Percentiles rank a stretch among this genome's conserved stretches.
Evolutionary conservation across 2,329 filamentous ascomycete species (phyloP).

Genomic region (Colletotrichum echinochloae): DNA sequence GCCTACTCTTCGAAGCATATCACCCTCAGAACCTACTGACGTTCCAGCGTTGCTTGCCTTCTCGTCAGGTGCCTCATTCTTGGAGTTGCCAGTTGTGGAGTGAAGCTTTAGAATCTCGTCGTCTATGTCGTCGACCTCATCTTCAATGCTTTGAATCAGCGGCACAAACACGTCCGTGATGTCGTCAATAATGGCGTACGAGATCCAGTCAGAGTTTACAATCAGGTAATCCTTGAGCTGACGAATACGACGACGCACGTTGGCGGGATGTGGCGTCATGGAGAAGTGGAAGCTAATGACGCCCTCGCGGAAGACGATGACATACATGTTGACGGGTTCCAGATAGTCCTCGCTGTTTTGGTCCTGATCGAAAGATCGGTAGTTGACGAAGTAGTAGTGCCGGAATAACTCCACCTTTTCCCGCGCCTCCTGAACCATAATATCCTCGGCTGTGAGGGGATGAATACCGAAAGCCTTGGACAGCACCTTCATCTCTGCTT

Average conservation of each 20-base stretch:
- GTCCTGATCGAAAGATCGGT: conserved; percentile 97
- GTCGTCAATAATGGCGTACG: conserved; percentile 97
- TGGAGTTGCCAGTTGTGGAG: conserved; percentile 62
- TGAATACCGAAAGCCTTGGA: conserved; percentile 96
- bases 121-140: conserved; percentile 97
- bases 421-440: conserved; percentile 95
- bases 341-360: conserved; percentile 88
- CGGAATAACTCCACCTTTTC: conserved; percentile 98
- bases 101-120: conserved; percentile 89
- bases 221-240: conserved; percentile 95
- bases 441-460: conserved; percentile 94
- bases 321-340: conserved; percentile 97
- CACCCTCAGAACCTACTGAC: conserved; percentile 66
- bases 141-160: conserved; percentile 90
- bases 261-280: conserved; percentile 95
- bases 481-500: conserved; percentile 94
- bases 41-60: conserved; percentile 60
- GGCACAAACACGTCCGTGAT: conserved; percentile 97
- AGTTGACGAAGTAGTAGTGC: conserved; percentile 99
- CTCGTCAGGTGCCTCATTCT: conserved; percentile 56
- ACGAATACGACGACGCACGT: conserved; percentile 91
- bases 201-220: conserved; percentile 96
- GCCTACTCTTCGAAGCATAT: conserved; percentile 93
- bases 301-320: conserved; percentile 95
- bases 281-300: conserved; percentile 97